phyloP scores from a whole-genome alignment of 2,329 filamentous ascomycete genomes.

The Arthrobotrys megalospora region DNA sequence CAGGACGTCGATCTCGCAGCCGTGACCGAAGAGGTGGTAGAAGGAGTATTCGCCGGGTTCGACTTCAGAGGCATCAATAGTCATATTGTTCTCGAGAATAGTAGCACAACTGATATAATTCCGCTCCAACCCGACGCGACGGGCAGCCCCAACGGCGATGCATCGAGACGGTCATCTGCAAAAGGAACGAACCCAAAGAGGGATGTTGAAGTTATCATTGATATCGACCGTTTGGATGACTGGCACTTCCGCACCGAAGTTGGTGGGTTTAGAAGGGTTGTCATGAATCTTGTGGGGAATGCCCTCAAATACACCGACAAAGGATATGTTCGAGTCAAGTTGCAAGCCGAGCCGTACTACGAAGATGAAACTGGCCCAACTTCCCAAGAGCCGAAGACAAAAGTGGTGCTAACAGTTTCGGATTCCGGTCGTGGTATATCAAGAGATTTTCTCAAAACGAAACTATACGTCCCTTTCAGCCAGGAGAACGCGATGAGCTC shows the following conservation, averaged over 20 bases:
- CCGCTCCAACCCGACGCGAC: constrained; percentile 38
- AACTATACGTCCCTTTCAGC: constrained; percentile 76
- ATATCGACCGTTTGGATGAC: constrained; percentile 70
- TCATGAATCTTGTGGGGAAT: constrained; percentile 77
- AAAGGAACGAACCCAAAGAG: constrained; percentile 63
- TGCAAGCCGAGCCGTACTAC: constrained; percentile 65
- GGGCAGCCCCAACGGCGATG: constrained; percentile 25
- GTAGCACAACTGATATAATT: constrained; percentile 62
- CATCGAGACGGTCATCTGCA: constrained; percentile 13
- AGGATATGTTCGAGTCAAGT: constrained; percentile 71
- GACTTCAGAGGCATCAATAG: constrained; percentile 66
- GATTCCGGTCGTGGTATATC: constrained; percentile 79
- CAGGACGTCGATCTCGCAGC: constrained; percentile 67
- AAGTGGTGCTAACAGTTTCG: constrained; percentile 70
- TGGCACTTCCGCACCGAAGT: constrained; percentile 74
- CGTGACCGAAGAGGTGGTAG: constrained; percentile 70
- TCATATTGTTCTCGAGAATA: constrained; percentile 39
- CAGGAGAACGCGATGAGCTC: constrained; percentile 76
- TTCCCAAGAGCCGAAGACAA: constrained; percentile 58
- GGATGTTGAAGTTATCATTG: constrained; percentile 70
- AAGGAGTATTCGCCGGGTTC: constrained; percentile 70
- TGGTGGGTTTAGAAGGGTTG: constrained; percentile 72
- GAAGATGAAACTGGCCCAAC: constrained; percentile 24
- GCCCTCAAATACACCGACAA: constrained; percentile 75
- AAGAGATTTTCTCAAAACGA: constrained; percentile 74